These are phyloP conservation scores for Podospora anserina DNA, from an alignment of 495 filamentous ascomycete genomes.

Conservation along the genomic window DNA sequence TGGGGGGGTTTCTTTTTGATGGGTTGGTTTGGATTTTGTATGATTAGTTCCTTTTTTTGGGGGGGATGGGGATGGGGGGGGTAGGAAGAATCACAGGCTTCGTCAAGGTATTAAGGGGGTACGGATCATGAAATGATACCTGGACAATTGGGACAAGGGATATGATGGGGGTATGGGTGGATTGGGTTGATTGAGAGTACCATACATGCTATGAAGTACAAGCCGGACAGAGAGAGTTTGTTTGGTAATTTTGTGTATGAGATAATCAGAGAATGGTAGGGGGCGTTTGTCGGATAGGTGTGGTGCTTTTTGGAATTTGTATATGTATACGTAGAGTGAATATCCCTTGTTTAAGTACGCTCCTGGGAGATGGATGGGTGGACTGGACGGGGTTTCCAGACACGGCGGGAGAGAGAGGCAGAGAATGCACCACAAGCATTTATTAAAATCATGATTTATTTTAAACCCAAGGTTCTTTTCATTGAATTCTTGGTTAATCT, in stretches of 20 bases:
- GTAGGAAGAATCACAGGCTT: background rate
- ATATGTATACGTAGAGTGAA: background rate
- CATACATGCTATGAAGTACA: background rate
- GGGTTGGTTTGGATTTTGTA: constrained; percentile 2
- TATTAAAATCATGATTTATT: too few species aligned
- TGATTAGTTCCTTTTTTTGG: background rate
- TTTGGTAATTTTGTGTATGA: too few species aligned
- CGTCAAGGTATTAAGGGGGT: background rate
- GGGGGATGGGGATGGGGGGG: background rate
- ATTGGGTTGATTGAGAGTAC: background rate
- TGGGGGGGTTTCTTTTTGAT: background rate
- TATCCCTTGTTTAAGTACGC: background rate
- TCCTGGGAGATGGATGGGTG: too few species aligned
- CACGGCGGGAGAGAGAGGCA: too few species aligned
- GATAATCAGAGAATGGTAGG: too few species aligned
- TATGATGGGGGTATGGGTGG: background rate
- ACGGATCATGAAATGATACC: background rate
- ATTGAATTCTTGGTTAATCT: too few species aligned
- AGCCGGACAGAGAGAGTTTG: background rate
- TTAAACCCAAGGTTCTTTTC: too few species aligned
- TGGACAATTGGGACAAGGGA: background rate
- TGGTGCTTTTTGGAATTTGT: background rate
- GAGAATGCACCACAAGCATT: too few species aligned
- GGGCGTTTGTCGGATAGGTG: background rate
- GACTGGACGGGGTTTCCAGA: background rate